A percentile compares a stretch with the other conserved stretches of the same genome.
phyloP scores from a whole-genome alignment of 208 protist genomes.

The Acanthamoeba triangularis region DNA sequence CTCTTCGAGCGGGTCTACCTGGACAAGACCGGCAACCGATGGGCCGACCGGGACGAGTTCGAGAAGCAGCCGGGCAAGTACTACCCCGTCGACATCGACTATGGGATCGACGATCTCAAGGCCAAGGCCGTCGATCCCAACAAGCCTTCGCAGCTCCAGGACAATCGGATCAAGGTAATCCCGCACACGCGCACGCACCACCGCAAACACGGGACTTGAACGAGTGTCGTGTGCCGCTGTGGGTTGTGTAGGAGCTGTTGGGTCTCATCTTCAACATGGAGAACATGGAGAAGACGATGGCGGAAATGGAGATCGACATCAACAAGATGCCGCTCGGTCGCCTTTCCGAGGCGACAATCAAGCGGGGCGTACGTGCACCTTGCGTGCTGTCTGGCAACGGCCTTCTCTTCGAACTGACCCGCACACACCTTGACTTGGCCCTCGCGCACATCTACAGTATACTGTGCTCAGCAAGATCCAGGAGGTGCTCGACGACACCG shows the following conservation, averaged over 20 bases:
- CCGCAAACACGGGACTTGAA: background rate
- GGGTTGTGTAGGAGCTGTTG: background rate
- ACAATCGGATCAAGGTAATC: background rate
- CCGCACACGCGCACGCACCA: too few species aligned
- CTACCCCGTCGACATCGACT: constrained; percentile 5
- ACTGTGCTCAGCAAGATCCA: constrained; percentile 73
- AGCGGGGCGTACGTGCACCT: constrained; percentile 23
- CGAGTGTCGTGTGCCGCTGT: too few species aligned
- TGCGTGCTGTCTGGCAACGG: background rate
- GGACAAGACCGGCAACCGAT: constrained; percentile 80
- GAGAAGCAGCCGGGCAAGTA: constrained; percentile 71
- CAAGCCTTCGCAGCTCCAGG: constrained; percentile 1
- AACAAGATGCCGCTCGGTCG: constrained; percentile 83
- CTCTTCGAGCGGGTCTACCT: background rate
- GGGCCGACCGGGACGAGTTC: constrained; percentile 63
- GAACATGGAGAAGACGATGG: constrained; percentile 61
- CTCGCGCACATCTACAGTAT: constrained; percentile 12
- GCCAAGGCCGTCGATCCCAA: background rate
- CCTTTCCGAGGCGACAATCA: constrained; percentile 57
- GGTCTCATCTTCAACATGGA: constrained; percentile 76
- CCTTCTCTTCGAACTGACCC: background rate
- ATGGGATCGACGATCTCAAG: background rate
- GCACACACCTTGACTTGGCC: background rate
- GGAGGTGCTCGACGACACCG: constrained; percentile 45
- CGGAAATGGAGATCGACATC: constrained; percentile 82